phyloP scores from a whole-genome alignment of 2,329 filamentous ascomycete genomes.

The Graphilbum sp. region DNA sequence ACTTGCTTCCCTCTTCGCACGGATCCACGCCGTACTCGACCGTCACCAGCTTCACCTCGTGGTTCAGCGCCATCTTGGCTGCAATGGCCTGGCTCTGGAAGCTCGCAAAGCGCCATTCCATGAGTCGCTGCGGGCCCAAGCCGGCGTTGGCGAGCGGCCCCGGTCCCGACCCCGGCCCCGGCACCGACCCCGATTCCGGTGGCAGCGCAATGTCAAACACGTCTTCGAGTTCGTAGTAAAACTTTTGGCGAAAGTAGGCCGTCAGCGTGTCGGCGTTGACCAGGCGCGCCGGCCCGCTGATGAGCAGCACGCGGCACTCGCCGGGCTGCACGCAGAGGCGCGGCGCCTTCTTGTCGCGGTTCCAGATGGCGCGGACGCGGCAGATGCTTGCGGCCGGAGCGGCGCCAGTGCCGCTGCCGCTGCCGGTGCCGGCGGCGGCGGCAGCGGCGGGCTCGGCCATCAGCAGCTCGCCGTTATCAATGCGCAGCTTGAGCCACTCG shows the following conservation, averaged over 20 bases:
- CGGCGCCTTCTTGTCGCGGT: slow-evolving; percentile 9
- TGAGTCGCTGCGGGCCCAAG: neutral
- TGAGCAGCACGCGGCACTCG: slow-evolving; percentile 8
- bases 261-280: slow-evolving; percentile 6
- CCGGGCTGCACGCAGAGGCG: slow-evolving; percentile 7
- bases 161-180: neutral
- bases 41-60: slow-evolving; percentile 5
- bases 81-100: slow-evolving; percentile 11
- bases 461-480: slow-evolving; percentile 3
- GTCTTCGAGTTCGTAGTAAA: slow-evolving; percentile 8
- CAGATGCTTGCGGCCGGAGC: neutral
- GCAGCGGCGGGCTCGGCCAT: neutral
- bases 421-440: neutral
- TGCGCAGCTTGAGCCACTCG: slow-evolving; percentile 3
- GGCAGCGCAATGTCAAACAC: neutral
- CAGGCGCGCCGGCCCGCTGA: slow-evolving; percentile 5
- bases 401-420: neutral
- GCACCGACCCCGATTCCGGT: neutral
- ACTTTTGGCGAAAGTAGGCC: slow-evolving; percentile 6
- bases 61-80: slow-evolving; percentile 10
- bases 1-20: slow-evolving; percentile 5
- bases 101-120: slow-evolving; percentile 10
- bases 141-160: neutral
- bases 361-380: slow-evolving; percentile 5
- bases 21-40: slow-evolving; percentile 8